Evolutionary conservation across 2,329 filamentous ascomycete species (phyloP).

Genomic region (Talaromyces sp.): DNA sequence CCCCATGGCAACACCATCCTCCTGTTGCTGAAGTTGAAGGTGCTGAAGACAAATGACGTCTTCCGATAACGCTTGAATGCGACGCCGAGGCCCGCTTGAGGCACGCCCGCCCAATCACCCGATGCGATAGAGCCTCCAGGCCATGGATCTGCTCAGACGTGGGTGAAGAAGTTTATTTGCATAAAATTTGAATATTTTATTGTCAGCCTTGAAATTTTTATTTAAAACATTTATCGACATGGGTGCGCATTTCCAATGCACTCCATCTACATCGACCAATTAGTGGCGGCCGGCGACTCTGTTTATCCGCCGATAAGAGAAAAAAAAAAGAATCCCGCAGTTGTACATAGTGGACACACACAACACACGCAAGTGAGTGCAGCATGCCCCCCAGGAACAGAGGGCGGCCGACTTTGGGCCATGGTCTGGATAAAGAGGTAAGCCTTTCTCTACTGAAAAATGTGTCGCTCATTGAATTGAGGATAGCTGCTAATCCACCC

Average conservation of each 20-base stretch:
- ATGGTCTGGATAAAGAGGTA: slow-evolving; percentile 61
- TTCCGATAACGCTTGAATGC: background rate
- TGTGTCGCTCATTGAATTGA: background rate
- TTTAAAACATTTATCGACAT: background rate
- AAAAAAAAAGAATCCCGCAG: background rate
- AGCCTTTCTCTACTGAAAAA: background rate
- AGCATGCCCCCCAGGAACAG: slow-evolving; percentile 36
- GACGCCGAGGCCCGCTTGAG: background rate
- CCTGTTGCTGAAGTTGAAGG: background rate
- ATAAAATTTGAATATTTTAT: background rate
- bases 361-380: background rate
- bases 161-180: too few species aligned
- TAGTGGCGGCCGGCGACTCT: background rate
- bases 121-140: background rate
- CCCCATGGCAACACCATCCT: slow-evolving; percentile 50
- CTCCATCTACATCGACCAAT: background rate
- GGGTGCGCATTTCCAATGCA: background rate
- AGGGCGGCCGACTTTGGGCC: slow-evolving; percentile 45
- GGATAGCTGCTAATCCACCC: slow-evolving; percentile 10
- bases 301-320: background rate
- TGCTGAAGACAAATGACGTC: background rate
- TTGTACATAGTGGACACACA: too few species aligned
- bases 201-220: too few species aligned
- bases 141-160: background rate
- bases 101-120: background rate